Conservation (phyloP, 2,329 filamentous ascomycete genomes). For the Raffaelea albimanens region DNA sequence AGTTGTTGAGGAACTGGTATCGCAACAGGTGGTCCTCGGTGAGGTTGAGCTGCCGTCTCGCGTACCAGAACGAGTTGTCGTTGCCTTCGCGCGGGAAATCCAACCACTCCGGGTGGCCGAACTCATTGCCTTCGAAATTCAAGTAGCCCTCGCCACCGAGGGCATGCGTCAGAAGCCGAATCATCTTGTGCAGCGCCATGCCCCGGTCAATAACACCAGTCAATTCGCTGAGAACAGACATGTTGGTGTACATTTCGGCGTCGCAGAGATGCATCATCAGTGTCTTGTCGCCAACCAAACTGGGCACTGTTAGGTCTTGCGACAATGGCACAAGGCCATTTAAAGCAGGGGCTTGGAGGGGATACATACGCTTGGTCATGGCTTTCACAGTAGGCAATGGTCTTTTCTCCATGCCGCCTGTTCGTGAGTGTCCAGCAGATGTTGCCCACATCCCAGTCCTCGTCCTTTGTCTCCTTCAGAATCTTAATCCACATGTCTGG, state of each 20-base stretch:
- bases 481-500: constrained; percentile 99
- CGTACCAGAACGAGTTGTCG: constrained; percentile 88
- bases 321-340: neutral
- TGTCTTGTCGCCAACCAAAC: constrained; percentile 91
- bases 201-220: constrained; percentile 85
- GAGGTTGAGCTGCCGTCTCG: constrained; percentile 85
- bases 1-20: constrained; percentile 87
- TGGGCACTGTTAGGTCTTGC: constrained; percentile 28
- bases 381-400: constrained; percentile 93
- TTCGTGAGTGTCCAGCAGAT: constrained; percentile 87
- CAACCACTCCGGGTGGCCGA: constrained; percentile 97
- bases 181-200: constrained; percentile 94
- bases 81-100: constrained; percentile 95
- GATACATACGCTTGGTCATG: constrained; percentile 85
- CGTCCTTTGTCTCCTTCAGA: constrained; percentile 83
- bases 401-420: constrained; percentile 91
- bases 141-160: constrained; percentile 94
- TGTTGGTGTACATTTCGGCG: constrained; percentile 94
- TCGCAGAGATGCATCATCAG: constrained; percentile 98
- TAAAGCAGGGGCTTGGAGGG: neutral
- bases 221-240: constrained; percentile 77
- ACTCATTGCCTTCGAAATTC: constrained; percentile 98
- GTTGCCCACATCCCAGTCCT: constrained; percentile 82
- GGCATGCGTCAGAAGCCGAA: constrained; percentile 81
- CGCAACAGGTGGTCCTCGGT: constrained; percentile 77